Base-by-base conservation (phyloP, 1,139 yeast genomes). In the Saccharomycopsis hybrid region DNA sequence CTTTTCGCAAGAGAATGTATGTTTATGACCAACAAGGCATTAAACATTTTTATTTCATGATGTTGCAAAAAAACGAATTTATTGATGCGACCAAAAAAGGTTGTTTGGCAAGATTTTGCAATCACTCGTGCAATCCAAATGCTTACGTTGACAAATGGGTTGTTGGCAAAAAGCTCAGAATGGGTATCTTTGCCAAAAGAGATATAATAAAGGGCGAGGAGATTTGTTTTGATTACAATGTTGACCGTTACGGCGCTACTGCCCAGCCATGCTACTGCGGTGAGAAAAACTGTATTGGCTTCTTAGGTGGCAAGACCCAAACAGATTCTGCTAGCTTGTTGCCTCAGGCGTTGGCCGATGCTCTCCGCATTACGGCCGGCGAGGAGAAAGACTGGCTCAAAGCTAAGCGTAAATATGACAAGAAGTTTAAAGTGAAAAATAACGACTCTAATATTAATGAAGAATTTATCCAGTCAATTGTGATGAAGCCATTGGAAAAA, bases 111-210 rank as follows among this genome's bases (percentile, higher is more conserved):
- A 72, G 98, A 54, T 92, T 90, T 68, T 86, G 94, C 60, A 92
- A 92, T 64, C 98, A 92, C 66, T 87, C 96, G 24, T 92, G 98
- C 66, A 80, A 77, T 58, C 97, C 98, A 4, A 92, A 92, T 66
- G 92, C 96, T 24, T 88, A 78, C 61, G 96, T 92, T 42, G 97
- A 90, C 65, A 92, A 92, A 68, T 92, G 98, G 98, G 94, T 89
- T 24, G 97, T 92, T 13, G 92, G 90, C 25, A 87, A 85, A 56
- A 85, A 86, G 63, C 73, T 88, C 54, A 76, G 89, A 58, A 92
- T 92, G 97, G 98, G 98, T 38, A 86, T 92, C 28, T 92, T 92
- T 65, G 87, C 97, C 49, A 85, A 85, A 59, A 72, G 95, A 56
- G 67, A 71, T 35, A 87, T 92, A 50, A 53, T 59, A n/a, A 66